Evolutionary conservation across 495 filamentous ascomycete genomes (phyloP).

Genomic region (Penicillium egyptiacum): DNA sequence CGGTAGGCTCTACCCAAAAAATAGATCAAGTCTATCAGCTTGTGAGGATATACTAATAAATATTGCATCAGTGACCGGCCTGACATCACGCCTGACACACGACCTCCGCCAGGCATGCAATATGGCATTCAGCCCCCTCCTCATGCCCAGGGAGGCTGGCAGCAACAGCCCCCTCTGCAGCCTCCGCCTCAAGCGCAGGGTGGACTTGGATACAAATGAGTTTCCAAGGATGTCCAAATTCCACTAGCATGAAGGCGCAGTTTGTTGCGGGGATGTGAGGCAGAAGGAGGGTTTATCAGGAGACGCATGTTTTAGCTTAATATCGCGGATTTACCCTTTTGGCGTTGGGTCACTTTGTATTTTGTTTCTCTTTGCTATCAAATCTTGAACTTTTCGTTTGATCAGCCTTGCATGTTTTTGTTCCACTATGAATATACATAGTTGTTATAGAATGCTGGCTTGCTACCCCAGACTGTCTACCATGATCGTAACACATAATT

Average conservation of each 20-base stretch:
- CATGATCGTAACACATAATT: background rate
- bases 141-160: slow-evolving; percentile 22
- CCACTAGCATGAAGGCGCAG: background rate
- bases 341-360: slow-evolving; percentile 1
- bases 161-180: slow-evolving; percentile 21
- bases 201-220: slow-evolving; percentile 22
- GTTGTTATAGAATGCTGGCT: background rate
- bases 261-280: background rate
- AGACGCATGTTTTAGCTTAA: background rate
- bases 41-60: slow-evolving; percentile 15
- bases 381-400: background rate
- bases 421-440: background rate
- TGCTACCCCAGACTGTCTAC: background rate
- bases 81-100: slow-evolving; percentile 47
- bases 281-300: background rate
- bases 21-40: background rate
- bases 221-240: background rate
- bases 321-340: background rate
- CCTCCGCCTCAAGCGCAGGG: slow-evolving; percentile 29
- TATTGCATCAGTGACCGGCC: slow-evolving; percentile 36
- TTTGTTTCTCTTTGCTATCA: background rate
- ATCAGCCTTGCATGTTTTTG: background rate
- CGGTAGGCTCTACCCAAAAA: slow-evolving; percentile 33
- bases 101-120: slow-evolving; percentile 35
- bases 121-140: slow-evolving; percentile 35